A percentile compares a stretch with the other conserved stretches of the same genome.
Conservation (phyloP, 208 protist species). For the Leishmania gerbilli region DNA sequence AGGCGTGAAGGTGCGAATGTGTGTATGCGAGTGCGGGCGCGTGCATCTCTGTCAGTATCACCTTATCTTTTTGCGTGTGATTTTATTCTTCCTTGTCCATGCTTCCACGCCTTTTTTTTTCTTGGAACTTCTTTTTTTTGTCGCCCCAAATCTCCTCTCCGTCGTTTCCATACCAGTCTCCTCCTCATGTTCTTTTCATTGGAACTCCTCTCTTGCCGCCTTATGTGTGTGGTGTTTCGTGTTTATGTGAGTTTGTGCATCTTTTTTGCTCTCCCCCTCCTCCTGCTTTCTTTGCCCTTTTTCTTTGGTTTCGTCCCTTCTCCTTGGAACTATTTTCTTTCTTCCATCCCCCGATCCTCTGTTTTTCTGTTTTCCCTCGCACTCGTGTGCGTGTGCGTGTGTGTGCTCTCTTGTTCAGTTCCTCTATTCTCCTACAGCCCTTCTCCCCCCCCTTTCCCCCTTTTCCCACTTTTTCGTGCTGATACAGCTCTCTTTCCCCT, state of each 20-base stretch:
- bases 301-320: neutral
- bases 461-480: neutral
- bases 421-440: too few relatives aligned
- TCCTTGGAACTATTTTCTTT: neutral
- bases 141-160: neutral
- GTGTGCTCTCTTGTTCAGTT: neutral
- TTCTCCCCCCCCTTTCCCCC: too few relatives aligned
- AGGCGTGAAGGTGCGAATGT: neutral
- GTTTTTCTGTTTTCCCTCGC: neutral
- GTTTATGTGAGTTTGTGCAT: too few relatives aligned
- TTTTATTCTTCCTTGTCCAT: neutral
- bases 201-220: neutral
- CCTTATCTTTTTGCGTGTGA: neutral
- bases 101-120: conserved; percentile 10
- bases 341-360: neutral
- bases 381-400: neutral
- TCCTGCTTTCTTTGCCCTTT: neutral
- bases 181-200: neutral
- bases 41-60: neutral
- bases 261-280: too few relatives aligned
- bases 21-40: neutral
- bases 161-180: neutral
- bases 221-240: neutral
- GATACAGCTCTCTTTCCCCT: neutral
- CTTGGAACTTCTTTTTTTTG: conserved; percentile 9